A percentile compares a stretch with the other conserved stretches of the same genome.
phyloP scores from a whole-genome alignment of 192 early-diverging fungal species.

The Lobosporangium transversale region DNA sequence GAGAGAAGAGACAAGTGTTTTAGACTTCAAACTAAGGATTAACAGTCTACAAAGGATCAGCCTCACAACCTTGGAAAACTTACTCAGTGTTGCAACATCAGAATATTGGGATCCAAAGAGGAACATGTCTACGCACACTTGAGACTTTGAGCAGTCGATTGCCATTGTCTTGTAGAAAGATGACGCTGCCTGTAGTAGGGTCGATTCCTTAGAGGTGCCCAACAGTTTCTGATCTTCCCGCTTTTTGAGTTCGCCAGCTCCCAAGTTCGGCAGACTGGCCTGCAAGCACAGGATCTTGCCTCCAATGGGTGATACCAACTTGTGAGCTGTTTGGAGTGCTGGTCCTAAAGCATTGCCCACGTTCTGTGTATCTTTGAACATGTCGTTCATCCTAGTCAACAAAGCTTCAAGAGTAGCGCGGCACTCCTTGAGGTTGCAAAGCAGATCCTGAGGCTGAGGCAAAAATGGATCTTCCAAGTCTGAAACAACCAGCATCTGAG shows the following conservation, averaged over 20 bases:
- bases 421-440: slow-evolving; percentile 90
- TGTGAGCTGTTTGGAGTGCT: slow-evolving; percentile 85
- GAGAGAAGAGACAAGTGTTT: too few relatives aligned
- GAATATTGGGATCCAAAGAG: slow-evolving; percentile 86
- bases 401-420: slow-evolving; percentile 77
- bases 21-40: too few relatives aligned
- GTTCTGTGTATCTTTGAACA: slow-evolving; percentile 86
- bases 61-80: slow-evolving; percentile 13
- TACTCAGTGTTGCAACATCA: slow-evolving; percentile 91
- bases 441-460: slow-evolving; percentile 87
- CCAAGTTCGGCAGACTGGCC: slow-evolving; percentile 81
- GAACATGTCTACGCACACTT: slow-evolving; percentile 92
- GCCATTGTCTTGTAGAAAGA: slow-evolving; percentile 93
- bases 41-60: too few relatives aligned
- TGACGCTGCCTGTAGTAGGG: slow-evolving; percentile 80
- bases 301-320: slow-evolving; percentile 83
- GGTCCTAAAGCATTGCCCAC: slow-evolving; percentile 83
- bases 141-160: slow-evolving; percentile 88
- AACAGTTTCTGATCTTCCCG: slow-evolving; percentile 87
- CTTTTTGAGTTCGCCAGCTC: slow-evolving; percentile 80
- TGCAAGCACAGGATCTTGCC: slow-evolving; percentile 92
- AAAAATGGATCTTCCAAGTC: slow-evolving; percentile 95
- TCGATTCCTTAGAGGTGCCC: slow-evolving; percentile 89
- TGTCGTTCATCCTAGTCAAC: slow-evolving; percentile 76
- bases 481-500: slow-evolving; percentile 95